A percentile compares a stretch with the other conserved stretches of the same genome.
These are phyloP conservation scores for Lipomyces spencermartinsiae DNA, from an alignment of 805 yeast species.

Conservation along the genomic window DNA sequence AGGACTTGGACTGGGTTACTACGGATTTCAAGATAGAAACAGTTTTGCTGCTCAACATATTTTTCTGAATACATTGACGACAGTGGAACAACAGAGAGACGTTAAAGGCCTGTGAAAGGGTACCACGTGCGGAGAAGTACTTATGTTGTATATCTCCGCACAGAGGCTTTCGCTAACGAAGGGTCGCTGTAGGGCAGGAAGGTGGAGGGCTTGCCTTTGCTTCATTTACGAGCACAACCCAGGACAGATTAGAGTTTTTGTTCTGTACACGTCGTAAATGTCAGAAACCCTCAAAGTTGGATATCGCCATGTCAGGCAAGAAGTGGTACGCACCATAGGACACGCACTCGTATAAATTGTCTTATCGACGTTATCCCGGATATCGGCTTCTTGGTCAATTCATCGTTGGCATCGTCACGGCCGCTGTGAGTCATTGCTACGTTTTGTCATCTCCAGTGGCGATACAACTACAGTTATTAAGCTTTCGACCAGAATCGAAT, in stretches of 20 bases:
- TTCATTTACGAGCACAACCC: background rate
- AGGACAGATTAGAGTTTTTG: background rate
- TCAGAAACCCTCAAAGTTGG: background rate
- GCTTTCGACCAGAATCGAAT: background rate
- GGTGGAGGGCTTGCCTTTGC: background rate
- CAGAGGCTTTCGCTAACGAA: background rate
- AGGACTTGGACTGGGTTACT: background rate
- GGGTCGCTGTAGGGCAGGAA: background rate
- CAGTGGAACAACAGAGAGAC: too few species aligned
- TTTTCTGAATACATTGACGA: background rate
- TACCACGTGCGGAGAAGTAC: constrained; percentile 1
- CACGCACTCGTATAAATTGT: too few species aligned
- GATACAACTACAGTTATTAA: background rate
- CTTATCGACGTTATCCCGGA: background rate
- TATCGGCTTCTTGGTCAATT: background rate
- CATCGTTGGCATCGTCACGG: background rate
- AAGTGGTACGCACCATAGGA: too few species aligned
- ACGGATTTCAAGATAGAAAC: background rate
- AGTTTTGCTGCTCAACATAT: background rate
- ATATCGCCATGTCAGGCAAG: too few species aligned
- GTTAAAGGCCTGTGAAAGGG: too few species aligned
- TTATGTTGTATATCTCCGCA: background rate
- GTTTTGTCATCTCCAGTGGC: background rate
- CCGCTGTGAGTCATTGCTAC: background rate
- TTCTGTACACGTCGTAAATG: background rate